phyloP scores from a whole-genome alignment of 2,329 filamentous ascomycete species.

The Dactylellina haptotyla region DNA sequence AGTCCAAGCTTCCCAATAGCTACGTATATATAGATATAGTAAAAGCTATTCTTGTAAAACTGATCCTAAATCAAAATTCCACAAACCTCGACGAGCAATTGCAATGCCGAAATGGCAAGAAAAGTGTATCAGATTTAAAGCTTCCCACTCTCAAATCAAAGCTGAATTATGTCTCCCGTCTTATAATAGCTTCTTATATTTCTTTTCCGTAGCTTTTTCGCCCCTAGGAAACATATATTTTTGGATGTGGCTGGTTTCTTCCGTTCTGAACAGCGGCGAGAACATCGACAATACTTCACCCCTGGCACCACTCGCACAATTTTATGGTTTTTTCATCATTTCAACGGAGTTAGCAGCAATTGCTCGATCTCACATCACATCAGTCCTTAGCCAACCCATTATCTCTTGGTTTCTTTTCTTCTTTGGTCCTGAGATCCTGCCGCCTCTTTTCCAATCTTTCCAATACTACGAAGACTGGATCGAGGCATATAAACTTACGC shows the following conservation, averaged over 20 bases:
- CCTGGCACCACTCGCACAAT: conserved; percentile 16
- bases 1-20: too few species aligned
- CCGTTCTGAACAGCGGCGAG: conserved; percentile 4
- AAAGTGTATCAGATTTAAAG: conserved; percentile 28
- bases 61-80: conserved; percentile 1
- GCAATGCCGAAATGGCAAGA: conserved; percentile 41
- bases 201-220: background rate
- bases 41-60: too few species aligned
- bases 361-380: background rate
- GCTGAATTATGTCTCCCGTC: conserved; percentile 26
- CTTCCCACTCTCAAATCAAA: background rate
- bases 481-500: conserved; percentile 16
- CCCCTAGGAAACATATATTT: conserved; percentile 35
- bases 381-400: background rate
- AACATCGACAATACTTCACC: conserved; percentile 1
- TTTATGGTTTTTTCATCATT: conserved; percentile 31
- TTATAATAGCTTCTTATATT: conserved; percentile 5
- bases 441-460: conserved; percentile 30
- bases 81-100: background rate
- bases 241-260: conserved; percentile 38
- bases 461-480: conserved; percentile 52
- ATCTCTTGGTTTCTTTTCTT: conserved; percentile 35
- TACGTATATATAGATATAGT: too few species aligned
- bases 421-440: conserved; percentile 5
- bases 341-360: conserved; percentile 22